Evolutionary conservation across 2,329 filamentous ascomycete genomes (phyloP), one percentile per base, ranked within the genome.

Genomic region (Sclerotinia glacialis): DNA sequence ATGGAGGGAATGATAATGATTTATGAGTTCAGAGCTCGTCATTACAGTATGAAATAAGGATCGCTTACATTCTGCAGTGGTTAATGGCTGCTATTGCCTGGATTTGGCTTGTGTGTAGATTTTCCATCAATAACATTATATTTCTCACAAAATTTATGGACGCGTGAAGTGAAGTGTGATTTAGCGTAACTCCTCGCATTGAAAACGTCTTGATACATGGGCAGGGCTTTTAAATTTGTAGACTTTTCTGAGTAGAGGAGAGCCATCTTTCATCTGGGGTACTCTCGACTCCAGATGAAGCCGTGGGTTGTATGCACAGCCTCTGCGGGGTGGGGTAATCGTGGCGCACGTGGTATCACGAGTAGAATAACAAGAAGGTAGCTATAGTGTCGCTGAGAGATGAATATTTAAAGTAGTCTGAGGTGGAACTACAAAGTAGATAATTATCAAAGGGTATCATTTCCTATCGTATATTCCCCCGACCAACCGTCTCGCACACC

Each of bases 381-480:
- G 12, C 11, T 40, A 8, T 40, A 14, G 5, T 37, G 2, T 3
- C 34, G 11, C 3, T 12, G 11, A 3, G 11, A 14, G 11, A 16
- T 40, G 2, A 40, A 40, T 40, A 12, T 14, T 37, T 21, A 55
- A 23, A 40, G 21, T 8, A 46, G 0, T 0, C 18, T 46, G 5
- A 6, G 14, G 5, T 12, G 3, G 6, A 37, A 37, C 11, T 37
- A 12, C n/a, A 3, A 37, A 37, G 21, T 46, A 26, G 5, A 23
- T 59, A 31, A 44, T 59, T 12, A 21, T 59, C 26, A 46, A 46
- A 31, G 55, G 55, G 55, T 59, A 59, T 59, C 55, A n/a, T 59
- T 59, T 55, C 31, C 40, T 31, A 59, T 44, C 21, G n/a, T 59
- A 18, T 21, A 3, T 14, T 9, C 23, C 14, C 28, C 40, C 26